Percentiles rank a stretch among this genome's conserved stretches.
Conservation (phyloP, 768 basidiomycete genomes). For the Pulveroboletus sp. region DNA sequence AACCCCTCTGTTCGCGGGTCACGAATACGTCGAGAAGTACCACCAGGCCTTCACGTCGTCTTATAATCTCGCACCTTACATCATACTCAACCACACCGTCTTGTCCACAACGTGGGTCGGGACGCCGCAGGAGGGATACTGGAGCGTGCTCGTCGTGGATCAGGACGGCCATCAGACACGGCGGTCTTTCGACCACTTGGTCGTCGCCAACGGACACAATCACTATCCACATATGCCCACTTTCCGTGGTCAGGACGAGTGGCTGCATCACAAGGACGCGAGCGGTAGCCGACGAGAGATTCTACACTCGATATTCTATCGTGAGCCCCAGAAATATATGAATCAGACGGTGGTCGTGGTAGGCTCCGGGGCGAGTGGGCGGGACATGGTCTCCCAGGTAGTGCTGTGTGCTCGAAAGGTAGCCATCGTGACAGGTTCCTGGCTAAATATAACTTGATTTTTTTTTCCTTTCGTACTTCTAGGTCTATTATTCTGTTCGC, state of each 20-base stretch:
- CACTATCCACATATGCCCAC: constrained; percentile 44
- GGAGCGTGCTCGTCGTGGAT: constrained; percentile 39
- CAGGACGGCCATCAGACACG: constrained; percentile 17
- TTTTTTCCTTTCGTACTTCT: neutral
- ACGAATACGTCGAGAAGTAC: constrained; percentile 41
- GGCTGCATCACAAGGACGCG: constrained; percentile 32
- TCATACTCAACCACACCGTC: constrained; percentile 42
- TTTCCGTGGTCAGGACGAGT: constrained; percentile 46
- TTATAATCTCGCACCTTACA: constrained; percentile 35
- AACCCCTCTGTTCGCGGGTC: constrained; percentile 38
- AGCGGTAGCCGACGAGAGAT: too few species aligned
- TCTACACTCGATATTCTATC: too few species aligned
- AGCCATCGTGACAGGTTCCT: constrained; percentile 1
- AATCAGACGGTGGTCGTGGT: constrained; percentile 38
- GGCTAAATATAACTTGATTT: neutral
- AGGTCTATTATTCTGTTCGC: constrained; percentile 37
- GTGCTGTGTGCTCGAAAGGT: constrained; percentile 39
- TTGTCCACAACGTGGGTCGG: constrained; percentile 42
- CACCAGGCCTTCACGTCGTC: constrained; percentile 40
- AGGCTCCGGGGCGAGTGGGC: constrained; percentile 43
- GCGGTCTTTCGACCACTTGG: constrained; percentile 46
- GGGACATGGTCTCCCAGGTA: constrained; percentile 45
- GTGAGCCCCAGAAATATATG: too few species aligned
- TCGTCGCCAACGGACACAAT: constrained; percentile 54
- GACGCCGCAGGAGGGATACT: constrained; percentile 33